phyloP scores from a whole-genome alignment of 345 rosid genomes.

The Acer negundo region DNA sequence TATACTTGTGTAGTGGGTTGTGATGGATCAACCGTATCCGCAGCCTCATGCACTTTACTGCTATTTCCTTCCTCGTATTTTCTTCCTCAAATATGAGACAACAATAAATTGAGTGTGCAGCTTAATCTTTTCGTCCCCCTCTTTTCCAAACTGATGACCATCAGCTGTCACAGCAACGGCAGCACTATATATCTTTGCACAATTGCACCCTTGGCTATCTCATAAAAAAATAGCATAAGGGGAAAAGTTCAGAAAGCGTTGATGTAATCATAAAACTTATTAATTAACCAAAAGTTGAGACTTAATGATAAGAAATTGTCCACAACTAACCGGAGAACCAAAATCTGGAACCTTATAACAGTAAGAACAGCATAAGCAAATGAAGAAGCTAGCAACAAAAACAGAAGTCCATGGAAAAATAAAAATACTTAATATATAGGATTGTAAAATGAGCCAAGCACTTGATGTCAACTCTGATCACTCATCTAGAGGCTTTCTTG shows the following conservation, averaged over 20 bases:
- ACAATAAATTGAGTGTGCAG: conserved; percentile 81
- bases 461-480: not conserved
- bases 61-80: not conserved
- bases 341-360: not conserved
- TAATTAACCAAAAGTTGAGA: not conserved
- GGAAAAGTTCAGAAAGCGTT: conserved; percentile 3
- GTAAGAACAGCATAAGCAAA: conserved; percentile 13
- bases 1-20: too few relatives aligned
- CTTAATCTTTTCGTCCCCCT: conserved; percentile 84
- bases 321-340: not conserved
- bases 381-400: not conserved
- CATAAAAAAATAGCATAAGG: conserved; percentile 14
- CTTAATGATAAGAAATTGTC: not conserved
- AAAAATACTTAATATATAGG: not conserved
- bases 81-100: too few relatives aligned
- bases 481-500: not conserved
- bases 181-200: conserved; percentile 73
- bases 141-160: conserved; percentile 41
- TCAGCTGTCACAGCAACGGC: conserved; percentile 75
- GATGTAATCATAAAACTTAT: conserved; percentile 8
- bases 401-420: not conserved
- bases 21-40: too few relatives aligned
- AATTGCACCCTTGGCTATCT: conserved; percentile 93
- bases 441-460: not conserved
- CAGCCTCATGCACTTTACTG: too few relatives aligned